Conservation (phyloP, 768 basidiomycete genomes). For the Coprinopsis marcescibilis region DNA sequence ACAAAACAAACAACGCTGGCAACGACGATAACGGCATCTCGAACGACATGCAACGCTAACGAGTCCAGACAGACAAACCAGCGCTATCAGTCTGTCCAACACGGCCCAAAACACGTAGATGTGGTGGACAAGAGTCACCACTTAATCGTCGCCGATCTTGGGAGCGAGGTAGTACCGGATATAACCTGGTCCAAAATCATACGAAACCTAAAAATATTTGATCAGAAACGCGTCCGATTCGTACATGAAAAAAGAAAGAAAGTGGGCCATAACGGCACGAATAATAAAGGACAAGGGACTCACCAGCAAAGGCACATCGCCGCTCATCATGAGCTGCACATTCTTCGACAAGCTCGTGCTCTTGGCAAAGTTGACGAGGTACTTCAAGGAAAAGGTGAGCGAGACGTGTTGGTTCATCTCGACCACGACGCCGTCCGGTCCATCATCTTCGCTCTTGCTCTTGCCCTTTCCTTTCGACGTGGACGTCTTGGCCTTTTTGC, state of each 20-base stretch:
- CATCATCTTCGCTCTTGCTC: constrained; percentile 48
- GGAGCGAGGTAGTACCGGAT: constrained; percentile 17
- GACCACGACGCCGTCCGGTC: constrained; percentile 55
- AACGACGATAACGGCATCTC: too few species aligned
- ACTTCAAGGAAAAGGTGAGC: constrained; percentile 94
- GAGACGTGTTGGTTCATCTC: constrained; percentile 88
- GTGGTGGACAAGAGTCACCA: too few species aligned
- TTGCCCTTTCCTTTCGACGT: constrained; percentile 53
- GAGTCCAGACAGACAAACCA: too few species aligned
- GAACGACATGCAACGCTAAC: too few species aligned
- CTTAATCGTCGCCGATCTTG: constrained; percentile 14
- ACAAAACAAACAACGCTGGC: too few species aligned
- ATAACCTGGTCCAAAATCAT: constrained; percentile 13
- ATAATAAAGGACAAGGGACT: constrained; percentile 19
- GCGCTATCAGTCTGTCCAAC: too few species aligned
- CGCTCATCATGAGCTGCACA: constrained; percentile 85
- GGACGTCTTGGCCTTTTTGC: constrained; percentile 40
- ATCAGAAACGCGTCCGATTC: not conserved
- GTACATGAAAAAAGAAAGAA: not conserved
- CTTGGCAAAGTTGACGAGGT: constrained; percentile 95
- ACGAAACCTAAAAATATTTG: constrained; percentile 9
- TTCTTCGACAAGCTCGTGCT: constrained; percentile 64
- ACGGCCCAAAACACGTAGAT: too few species aligned
- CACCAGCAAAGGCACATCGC: constrained; percentile 85
- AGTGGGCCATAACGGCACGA: not conserved